Base-by-base conservation (phyloP, 768 basidiomycete genomes). In the Rhizopogon roseolus region DNA sequence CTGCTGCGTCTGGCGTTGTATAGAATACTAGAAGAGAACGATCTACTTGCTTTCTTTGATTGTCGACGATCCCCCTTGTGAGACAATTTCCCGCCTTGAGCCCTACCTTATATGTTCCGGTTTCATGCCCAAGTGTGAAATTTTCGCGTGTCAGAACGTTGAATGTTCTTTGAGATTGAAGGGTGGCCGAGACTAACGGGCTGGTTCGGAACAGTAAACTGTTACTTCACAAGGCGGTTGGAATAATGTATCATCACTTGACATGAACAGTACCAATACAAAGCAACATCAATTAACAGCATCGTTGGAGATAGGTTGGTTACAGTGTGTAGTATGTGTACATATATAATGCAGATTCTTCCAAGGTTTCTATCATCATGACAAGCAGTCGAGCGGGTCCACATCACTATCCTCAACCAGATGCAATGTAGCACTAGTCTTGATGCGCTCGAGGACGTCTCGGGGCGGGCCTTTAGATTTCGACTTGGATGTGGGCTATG, bases 1-100 rank as follows among this genome's bases (percentile, higher is more conserved):
- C 90, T 13, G 89, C 86, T 56, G 86, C 86, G 44, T 79, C 84
- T 46, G 67, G 66, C 22, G 61, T 68, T 55, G 57, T 70, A 50
- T 68, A 68, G 42, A 42, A n/a, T 39, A 37, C 7, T 39, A 52
- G 53, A 36, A 36, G 46, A 36, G 34, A 48, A 36, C 22, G 9
- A 48, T 36, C 13, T 14, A 6, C 11, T 29, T 46, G 4, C 11
- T 46, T 48, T 22, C 22, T 22, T 22, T 22, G 22, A 22, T 22
- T 22, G 22, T 22, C 22, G 22, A 22, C 22, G 22, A 22, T 22
- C 22, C 22, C 22, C 22, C 22, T 22, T 19, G 45, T 17, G 19
- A 4, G 17, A 17, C 17, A 17, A 34, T 46, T 34, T 19, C 28
- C 29, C 29, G 29, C 10, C 29, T 14, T 32, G 4, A 14, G 11